Evolutionary conservation across 345 rosid genomes (phyloP).

Genomic region (Trapa bicornis): DNA sequence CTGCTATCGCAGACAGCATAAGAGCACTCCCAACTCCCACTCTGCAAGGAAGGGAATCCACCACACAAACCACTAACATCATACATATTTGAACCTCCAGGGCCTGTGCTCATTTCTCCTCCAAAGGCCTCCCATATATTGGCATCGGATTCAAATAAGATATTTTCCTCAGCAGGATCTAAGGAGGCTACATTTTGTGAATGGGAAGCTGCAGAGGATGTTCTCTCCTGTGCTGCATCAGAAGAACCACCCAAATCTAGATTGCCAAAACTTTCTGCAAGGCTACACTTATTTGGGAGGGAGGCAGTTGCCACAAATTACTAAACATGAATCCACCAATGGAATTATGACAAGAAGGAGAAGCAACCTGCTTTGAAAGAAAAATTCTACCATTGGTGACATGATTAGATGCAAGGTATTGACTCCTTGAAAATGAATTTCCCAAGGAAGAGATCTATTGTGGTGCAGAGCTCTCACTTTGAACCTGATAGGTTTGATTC

Average conservation of each 20-base stretch:
- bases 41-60: constrained; percentile 59
- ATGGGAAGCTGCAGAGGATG: constrained; percentile 18
- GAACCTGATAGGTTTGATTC: constrained; percentile 31
- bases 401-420: constrained; percentile 33
- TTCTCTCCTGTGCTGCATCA: constrained; percentile 34
- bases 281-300: constrained; percentile 24
- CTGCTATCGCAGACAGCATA: constrained; percentile 97
- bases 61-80: constrained; percentile 34
- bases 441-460: constrained; percentile 35
- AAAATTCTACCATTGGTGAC: constrained; percentile 27
- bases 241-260: constrained; percentile 26
- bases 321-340: constrained; percentile 27
- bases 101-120: constrained; percentile 26
- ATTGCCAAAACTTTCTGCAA: constrained; percentile 28
- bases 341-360: constrained; percentile 26
- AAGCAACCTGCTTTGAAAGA: constrained; percentile 22
- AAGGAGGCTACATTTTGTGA: constrained; percentile 50
- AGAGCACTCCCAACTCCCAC: constrained; percentile 99
- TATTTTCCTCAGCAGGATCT: constrained; percentile 86
- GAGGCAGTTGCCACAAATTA: constrained; percentile 30
- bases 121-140: constrained; percentile 77
- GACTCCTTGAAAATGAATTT: constrained; percentile 39
- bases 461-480: constrained; percentile 33
- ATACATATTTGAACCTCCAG: constrained; percentile 31
- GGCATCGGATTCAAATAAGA: constrained; percentile 79